Conservation (phyloP, 805 yeast species). For the Komagataella pastoris region DNA sequence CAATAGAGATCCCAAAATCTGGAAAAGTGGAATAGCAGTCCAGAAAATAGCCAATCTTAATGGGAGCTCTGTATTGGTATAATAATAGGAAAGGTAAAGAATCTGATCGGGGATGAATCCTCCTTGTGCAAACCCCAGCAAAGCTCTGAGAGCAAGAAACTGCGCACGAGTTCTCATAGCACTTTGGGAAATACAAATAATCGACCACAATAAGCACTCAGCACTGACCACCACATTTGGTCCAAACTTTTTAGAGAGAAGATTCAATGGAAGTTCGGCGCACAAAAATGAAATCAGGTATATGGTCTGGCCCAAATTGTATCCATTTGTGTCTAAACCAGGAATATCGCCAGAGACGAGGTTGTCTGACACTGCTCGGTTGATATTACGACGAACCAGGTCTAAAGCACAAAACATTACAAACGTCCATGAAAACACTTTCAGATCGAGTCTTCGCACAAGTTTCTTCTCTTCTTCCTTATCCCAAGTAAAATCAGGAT, state of each 20-base stretch:
- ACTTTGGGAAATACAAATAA: constrained; percentile 20
- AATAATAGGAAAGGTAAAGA: constrained; percentile 24
- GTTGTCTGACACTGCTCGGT: constrained; percentile 37
- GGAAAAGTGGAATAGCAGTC: constrained; percentile 24
- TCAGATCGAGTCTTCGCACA: constrained; percentile 7
- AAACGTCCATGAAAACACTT: constrained; percentile 5
- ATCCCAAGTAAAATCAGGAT: constrained; percentile 8
- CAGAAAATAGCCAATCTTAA: constrained; percentile 22
- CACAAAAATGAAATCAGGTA: constrained; percentile 26
- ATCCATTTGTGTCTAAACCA: constrained; percentile 25
- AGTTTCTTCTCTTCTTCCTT: constrained; percentile 8
- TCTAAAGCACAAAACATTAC: constrained; percentile 18
- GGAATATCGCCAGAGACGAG: constrained; percentile 24
- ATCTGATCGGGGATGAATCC: constrained; percentile 30
- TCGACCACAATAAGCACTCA: constrained; percentile 22
- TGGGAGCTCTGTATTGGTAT: constrained; percentile 23
- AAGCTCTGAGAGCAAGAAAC: constrained; percentile 18
- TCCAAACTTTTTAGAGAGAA: constrained; percentile 19
- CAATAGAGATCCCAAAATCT: constrained; percentile 30
- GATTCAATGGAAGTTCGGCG: constrained; percentile 24
- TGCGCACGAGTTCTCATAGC: constrained; percentile 14
- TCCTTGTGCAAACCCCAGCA: constrained; percentile 27
- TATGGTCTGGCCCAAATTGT: constrained; percentile 24
- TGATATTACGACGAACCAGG: constrained; percentile 38
- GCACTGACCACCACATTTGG: constrained; percentile 46